These are phyloP conservation scores for Pseudocercospora musae DNA, from an alignment of 2,329 filamentous ascomycete genomes.

Conservation along the genomic window DNA sequence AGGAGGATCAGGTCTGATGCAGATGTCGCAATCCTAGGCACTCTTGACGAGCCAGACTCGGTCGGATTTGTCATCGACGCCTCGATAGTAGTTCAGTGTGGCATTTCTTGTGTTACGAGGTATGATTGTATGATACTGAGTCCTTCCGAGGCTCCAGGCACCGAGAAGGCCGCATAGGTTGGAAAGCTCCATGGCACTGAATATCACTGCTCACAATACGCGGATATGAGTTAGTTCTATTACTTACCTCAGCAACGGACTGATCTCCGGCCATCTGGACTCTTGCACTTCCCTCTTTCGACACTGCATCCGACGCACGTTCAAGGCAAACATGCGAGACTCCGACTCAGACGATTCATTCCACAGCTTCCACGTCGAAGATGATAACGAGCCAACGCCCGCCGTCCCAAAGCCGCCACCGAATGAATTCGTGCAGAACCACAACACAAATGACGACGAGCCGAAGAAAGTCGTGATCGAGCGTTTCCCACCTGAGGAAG, in stretches of 20 bases:
- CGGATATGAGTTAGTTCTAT: too few species aligned
- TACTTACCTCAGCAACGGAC: neutral
- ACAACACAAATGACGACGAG: slow-evolving; percentile 3
- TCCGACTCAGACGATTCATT: slow-evolving; percentile 34
- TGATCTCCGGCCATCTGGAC: neutral
- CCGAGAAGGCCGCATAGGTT: neutral
- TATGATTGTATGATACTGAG: neutral
- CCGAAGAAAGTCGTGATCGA: slow-evolving; percentile 16
- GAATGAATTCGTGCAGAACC: slow-evolving; percentile 10
- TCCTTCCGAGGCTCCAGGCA: neutral
- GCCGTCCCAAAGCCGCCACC: slow-evolving; percentile 5
- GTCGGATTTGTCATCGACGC: too few species aligned
- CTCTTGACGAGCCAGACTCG: neutral
- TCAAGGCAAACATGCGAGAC: slow-evolving; percentile 7
- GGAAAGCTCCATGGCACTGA: neutral
- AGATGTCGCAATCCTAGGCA: slow-evolving; percentile 3
- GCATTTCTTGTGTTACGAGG: neutral
- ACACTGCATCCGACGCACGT: neutral
- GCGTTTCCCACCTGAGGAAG: slow-evolving; percentile 44
- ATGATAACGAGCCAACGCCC: slow-evolving; percentile 16
- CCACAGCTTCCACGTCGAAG: slow-evolving; percentile 30
- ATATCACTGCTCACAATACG: neutral
- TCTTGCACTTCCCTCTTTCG: neutral
- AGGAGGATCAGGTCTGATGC: neutral
- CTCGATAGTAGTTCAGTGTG: neutral